These are phyloP conservation scores for Mucor plumbeus DNA, from an alignment of 371 early-diverging fungal species.

Conservation along the genomic window DNA sequence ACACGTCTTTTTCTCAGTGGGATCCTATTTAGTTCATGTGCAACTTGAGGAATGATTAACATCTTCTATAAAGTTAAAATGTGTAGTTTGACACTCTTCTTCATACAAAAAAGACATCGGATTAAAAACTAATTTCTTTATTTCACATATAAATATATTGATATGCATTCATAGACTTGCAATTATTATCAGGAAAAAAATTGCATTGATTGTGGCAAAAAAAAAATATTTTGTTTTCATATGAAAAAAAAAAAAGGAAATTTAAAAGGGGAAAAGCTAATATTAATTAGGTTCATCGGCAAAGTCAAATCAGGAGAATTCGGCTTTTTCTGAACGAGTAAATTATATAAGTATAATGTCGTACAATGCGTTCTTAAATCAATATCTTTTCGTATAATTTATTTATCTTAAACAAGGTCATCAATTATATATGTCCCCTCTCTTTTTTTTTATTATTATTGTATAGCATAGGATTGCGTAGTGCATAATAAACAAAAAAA, in stretches of 20 bases:
- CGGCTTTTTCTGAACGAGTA: background rate
- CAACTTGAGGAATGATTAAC: background rate
- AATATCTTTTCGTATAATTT: background rate
- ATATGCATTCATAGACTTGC: too few relatives aligned
- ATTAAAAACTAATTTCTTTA: background rate
- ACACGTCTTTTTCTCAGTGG: slow-evolving; percentile 4
- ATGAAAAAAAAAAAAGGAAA: background rate
- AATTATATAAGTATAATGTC: background rate
- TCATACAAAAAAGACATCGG: slow-evolving; percentile 2
- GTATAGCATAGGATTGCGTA: background rate
- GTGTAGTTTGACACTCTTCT: background rate
- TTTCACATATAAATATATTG: background rate
- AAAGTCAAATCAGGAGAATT: slow-evolving; percentile 8
- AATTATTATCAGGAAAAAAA: too few relatives aligned
- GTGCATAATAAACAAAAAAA: background rate
- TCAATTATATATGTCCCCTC: slow-evolving; percentile 2
- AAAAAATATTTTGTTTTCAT: background rate
- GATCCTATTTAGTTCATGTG: slow-evolving; percentile 9
- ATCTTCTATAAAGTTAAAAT: background rate
- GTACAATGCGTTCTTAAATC: slow-evolving; percentile 7
- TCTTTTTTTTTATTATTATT: background rate
- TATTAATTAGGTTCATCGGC: slow-evolving; percentile 2
- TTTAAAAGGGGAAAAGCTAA: background rate
- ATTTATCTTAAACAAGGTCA: background rate
- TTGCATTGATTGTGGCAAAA: too few relatives aligned